phyloP scores from a whole-genome alignment of 495 filamentous ascomycete species.

The Podospora bellae-mahoneyi region DNA sequence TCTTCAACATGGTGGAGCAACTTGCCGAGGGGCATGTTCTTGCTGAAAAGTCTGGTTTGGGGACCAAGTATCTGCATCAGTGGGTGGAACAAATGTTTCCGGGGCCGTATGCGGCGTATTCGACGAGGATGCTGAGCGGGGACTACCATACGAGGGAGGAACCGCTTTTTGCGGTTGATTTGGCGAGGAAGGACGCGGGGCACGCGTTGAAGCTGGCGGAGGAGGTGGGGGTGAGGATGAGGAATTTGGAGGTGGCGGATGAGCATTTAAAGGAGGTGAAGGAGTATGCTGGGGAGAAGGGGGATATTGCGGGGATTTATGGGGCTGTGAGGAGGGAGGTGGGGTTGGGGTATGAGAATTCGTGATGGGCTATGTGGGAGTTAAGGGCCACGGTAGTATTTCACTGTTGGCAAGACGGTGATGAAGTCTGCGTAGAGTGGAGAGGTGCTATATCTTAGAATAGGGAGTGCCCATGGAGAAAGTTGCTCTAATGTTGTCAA shows the following conservation, averaged over 20 bases:
- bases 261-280: constrained; percentile 62
- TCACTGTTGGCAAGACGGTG: too few relatives aligned
- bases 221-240: constrained; percentile 58
- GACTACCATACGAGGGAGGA: constrained; percentile 63
- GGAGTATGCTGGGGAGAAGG: constrained; percentile 66
- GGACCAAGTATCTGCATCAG: constrained; percentile 62
- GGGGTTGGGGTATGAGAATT: constrained; percentile 67
- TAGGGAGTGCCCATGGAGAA: too few relatives aligned
- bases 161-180: constrained; percentile 81
- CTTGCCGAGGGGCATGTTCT: constrained; percentile 71
- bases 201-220: constrained; percentile 70
- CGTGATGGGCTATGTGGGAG: neutral
- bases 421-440: too few relatives aligned
- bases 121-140: constrained; percentile 66
- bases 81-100: constrained; percentile 65
- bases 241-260: constrained; percentile 64
- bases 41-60: constrained; percentile 78
- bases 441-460: too few relatives aligned
- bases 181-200: constrained; percentile 79
- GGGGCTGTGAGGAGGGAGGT: constrained; percentile 66
- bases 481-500: too few relatives aligned
- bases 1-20: constrained; percentile 77
- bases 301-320: constrained; percentile 83
- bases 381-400: neutral
- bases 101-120: constrained; percentile 66